Evolutionary conservation across 805 yeast species (phyloP), one percentile per base, ranked within the genome.

Genomic region (Myxozyma neotropica): DNA sequence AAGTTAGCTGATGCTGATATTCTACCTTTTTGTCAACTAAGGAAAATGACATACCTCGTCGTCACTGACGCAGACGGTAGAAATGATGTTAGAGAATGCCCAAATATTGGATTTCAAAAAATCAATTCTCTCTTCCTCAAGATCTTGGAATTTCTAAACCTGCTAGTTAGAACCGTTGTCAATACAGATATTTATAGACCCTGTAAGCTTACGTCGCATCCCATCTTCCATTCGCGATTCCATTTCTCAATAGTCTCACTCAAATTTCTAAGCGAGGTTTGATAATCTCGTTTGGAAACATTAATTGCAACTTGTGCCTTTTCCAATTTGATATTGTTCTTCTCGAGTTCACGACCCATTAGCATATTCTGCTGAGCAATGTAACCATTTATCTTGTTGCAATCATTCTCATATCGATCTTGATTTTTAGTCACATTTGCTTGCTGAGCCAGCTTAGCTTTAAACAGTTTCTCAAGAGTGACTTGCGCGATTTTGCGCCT

Each of bases 51-150:
- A 10, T 45, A 53, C 57, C 58, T 61, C 86, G 69, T 90, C 96
- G 68, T 86, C 88, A 45, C 83, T 82, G 33, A 89, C 92, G 70
- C 96, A 90, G 2, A 85, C 78, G 0, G 89, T 79, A 6, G 95
- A 88, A 7, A 88, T 77, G 40, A 84, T 78, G 72, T 89, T 89
- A 48, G 93, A 84, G 69, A 79, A 89, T 44, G 84, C 87, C 88
- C 96, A 90, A 59, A 90, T 72, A 66, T 85, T 88, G 17, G 86
- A 77, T 68, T 88, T 86, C 57, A 87, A 69, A 62, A 84, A 80
- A 67, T 86, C 86, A 56, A 88, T 81, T 63, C 92, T 80, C 69
- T 87, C 90, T 50, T 83, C 82, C 70, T 89, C 96, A 48, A 87
- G 72, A 54, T 76, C 80, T 72, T 89, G 91, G 63, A 86, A 77